Conservation (phyloP, 495 filamentous ascomycete genomes). For the Terfezia claveryi region DNA sequence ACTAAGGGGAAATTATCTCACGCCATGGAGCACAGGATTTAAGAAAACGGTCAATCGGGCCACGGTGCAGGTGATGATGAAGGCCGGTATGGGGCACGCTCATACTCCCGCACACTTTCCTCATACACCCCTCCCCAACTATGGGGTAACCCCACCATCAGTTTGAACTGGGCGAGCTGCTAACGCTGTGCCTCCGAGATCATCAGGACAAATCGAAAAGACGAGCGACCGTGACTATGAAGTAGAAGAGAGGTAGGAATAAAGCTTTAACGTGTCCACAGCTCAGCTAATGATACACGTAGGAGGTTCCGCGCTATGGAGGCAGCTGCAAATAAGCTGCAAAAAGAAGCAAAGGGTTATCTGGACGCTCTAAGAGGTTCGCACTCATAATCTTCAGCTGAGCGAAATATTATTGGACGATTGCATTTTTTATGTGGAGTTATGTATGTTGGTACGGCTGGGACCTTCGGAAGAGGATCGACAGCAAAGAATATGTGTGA, state of each 20-base stretch:
- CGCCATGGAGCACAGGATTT: slow-evolving; percentile 39
- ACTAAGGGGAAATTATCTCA: not conserved
- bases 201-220: slow-evolving; percentile 75
- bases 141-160: too few species aligned
- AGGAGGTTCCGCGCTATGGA: slow-evolving; percentile 95
- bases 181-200: not conserved
- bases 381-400: not conserved
- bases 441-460: too few species aligned
- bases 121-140: not conserved
- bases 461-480: too few species aligned
- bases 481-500: too few species aligned
- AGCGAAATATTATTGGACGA: not conserved
- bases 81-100: slow-evolving; percentile 42
- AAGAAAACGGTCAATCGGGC: slow-evolving; percentile 98
- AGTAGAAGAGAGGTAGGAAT: slow-evolving; percentile 67
- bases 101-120: not conserved
- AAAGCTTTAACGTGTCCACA: not conserved
- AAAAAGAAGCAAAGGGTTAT: slow-evolving; percentile 96
- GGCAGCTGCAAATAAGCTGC: slow-evolving; percentile 66
- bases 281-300: not conserved
- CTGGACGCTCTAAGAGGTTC: slow-evolving; percentile 81
- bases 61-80: slow-evolving; percentile 99
- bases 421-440: too few species aligned
- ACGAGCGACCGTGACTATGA: slow-evolving; percentile 97
- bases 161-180: too few species aligned